A percentile compares a stretch with the other conserved stretches of the same genome.
Evolutionary conservation across 129 eudicot species (phyloP).

Genomic region (Tagetes patula): DNA sequence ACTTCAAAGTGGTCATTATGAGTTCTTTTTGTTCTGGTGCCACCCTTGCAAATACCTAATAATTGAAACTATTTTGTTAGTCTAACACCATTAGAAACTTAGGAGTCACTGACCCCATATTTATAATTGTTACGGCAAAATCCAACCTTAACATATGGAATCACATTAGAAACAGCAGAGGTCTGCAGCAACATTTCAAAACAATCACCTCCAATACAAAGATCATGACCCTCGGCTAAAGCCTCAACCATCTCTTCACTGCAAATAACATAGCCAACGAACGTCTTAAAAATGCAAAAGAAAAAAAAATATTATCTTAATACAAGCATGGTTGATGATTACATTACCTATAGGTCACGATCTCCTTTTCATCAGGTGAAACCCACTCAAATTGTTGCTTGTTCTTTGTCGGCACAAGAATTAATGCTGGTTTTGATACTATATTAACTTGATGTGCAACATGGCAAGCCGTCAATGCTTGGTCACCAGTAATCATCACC

Average conservation of each 20-base stretch:
- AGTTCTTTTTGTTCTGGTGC: conserved; percentile 98
- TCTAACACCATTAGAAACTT: neutral
- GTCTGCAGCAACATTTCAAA: conserved; percentile 89
- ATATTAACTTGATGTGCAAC: conserved; percentile 91
- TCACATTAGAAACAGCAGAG: conserved; percentile 66
- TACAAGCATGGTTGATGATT: conserved; percentile 5
- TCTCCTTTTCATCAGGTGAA: conserved; percentile 80
- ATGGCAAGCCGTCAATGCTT: conserved; percentile 98
- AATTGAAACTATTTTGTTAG: conserved; percentile 15
- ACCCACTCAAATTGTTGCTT: conserved; percentile 68
- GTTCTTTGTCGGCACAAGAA: conserved; percentile 57
- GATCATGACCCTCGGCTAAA: conserved; percentile 73
- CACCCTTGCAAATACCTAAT: conserved; percentile 92
- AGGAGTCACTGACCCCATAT: neutral
- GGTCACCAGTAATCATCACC: conserved; percentile 99
- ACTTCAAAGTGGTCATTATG: conserved; percentile 77
- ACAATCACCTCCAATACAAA: conserved; percentile 90
- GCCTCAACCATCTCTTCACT: conserved; percentile 71
- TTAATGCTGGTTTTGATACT: conserved; percentile 71
- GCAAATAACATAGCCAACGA: conserved; percentile 15
- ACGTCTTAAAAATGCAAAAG: neutral
- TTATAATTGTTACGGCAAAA: neutral
- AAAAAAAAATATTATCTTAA: conserved; percentile 1
- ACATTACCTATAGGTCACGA: conserved; percentile 60
- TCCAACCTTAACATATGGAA: conserved; percentile 83